Conservation (phyloP, 805 yeast species). For the Kluyveromyces lactis region DNA sequence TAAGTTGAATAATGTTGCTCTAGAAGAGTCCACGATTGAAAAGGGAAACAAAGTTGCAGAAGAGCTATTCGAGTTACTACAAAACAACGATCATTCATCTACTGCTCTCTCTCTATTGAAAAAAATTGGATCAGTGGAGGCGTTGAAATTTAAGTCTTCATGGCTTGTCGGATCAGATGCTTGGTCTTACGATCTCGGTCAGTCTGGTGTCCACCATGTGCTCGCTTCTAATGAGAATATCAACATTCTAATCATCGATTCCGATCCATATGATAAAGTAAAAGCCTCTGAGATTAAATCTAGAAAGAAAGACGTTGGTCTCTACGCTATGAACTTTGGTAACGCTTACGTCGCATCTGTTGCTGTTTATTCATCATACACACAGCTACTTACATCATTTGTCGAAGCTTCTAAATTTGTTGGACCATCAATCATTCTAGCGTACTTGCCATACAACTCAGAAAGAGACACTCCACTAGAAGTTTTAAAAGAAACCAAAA, state of each 20-base stretch:
- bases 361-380: constrained; percentile 87
- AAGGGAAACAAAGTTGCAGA: constrained; percentile 26
- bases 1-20: constrained; percentile 37
- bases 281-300: constrained; percentile 34
- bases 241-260: constrained; percentile 80
- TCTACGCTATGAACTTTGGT: constrained; percentile 91
- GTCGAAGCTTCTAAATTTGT: constrained; percentile 81
- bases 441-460: constrained; percentile 69
- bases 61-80: constrained; percentile 32
- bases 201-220: constrained; percentile 84
- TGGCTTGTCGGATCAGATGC: constrained; percentile 95
- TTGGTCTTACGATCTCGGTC: constrained; percentile 90
- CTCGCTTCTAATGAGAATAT: constrained; percentile 67
- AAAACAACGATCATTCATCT: constrained; percentile 32
- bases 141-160: constrained; percentile 41
- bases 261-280: constrained; percentile 53
- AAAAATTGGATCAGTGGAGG: constrained; percentile 31
- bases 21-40: constrained; percentile 19
- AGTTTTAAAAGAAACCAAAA: constrained; percentile 77
- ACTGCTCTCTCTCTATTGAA: constrained; percentile 38
- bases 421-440: constrained; percentile 89
- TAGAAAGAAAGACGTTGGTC: constrained; percentile 86
- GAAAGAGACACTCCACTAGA: constrained; percentile 64
- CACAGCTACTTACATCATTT: constrained; percentile 83
- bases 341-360: constrained; percentile 87